Conservation (phyloP, 805 yeast genomes). For the Yamadazyma nakazawae region DNA sequence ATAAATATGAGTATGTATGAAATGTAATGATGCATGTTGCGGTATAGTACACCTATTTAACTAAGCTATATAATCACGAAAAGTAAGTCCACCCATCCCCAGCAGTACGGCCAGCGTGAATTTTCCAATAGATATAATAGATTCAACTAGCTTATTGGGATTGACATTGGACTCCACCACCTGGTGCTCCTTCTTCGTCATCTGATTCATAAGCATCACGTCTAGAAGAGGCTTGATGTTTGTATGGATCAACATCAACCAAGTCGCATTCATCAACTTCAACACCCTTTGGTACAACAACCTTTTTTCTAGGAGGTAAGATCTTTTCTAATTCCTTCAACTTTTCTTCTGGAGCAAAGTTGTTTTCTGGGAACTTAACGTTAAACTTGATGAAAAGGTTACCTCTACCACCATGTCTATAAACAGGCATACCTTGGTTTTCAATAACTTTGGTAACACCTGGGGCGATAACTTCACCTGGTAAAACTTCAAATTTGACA, state of each 20-base stretch:
- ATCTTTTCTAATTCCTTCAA: slow-evolving; percentile 68
- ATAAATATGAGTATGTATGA: background rate
- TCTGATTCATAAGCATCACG: slow-evolving; percentile 45
- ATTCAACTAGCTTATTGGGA: slow-evolving; percentile 57
- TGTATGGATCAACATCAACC: slow-evolving; percentile 62
- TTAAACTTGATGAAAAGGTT: slow-evolving; percentile 81
- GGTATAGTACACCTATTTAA: background rate
- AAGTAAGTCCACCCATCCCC: background rate
- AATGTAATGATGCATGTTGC: background rate
- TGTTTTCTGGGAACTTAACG: slow-evolving; percentile 79
- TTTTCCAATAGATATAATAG: background rate
- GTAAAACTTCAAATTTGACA: slow-evolving; percentile 74
- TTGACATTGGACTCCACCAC: slow-evolving; percentile 87
- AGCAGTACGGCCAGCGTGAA: background rate
- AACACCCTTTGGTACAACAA: slow-evolving; percentile 64
- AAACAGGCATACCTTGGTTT: slow-evolving; percentile 97
- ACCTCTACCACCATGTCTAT: slow-evolving; percentile 84
- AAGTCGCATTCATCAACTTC: slow-evolving; percentile 79
- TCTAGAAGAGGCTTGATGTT: slow-evolving; percentile 46
- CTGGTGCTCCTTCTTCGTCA: slow-evolving; percentile 51
- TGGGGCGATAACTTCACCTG: slow-evolving; percentile 93
- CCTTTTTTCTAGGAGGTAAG: slow-evolving; percentile 71
- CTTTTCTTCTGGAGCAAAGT: slow-evolving; percentile 73
- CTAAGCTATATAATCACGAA: background rate
- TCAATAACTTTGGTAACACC: slow-evolving; percentile 77